Evolutionary conservation across 2,329 filamentous ascomycete genomes (phyloP).

Genomic region (Nothopassalora personata): DNA sequence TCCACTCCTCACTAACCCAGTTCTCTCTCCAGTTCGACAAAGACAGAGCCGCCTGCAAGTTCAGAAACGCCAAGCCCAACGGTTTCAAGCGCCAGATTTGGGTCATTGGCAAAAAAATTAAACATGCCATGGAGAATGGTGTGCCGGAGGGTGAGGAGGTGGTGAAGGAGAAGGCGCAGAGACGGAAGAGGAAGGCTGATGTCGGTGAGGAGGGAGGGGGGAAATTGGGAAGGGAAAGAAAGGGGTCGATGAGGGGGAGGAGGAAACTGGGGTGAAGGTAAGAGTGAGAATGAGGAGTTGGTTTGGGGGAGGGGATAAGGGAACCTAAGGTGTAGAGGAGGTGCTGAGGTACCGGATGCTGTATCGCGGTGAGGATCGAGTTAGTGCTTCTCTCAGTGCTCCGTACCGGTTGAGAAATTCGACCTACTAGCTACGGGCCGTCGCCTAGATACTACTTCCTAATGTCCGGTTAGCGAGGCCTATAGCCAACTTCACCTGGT

Average conservation of each 20-base stretch:
- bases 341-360: background rate
- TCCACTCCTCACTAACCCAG: no score
- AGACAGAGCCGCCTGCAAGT: conserved; percentile 16
- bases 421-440: no score
- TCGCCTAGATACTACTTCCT: no score
- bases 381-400: no score
- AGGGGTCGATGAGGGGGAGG: background rate
- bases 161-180: conserved; percentile 3
- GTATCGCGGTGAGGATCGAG: background rate
- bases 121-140: conserved; percentile 9
- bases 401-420: no score
- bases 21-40: conserved; percentile 11
- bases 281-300: conserved; percentile 6
- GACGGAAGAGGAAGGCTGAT: conserved; percentile 9
- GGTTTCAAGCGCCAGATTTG: conserved; percentile 21
- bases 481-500: no score
- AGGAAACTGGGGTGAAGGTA: background rate
- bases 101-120: conserved; percentile 23
- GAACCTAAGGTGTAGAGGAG: background rate
- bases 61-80: conserved; percentile 15
- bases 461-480: background rate
- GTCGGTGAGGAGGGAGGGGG: background rate
- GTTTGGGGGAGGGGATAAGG: background rate
- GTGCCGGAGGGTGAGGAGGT: background rate
- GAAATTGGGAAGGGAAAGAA: background rate